Conservation (phyloP, 2,329 filamentous ascomycete genomes). For the Chaetomium sp. region DNA sequence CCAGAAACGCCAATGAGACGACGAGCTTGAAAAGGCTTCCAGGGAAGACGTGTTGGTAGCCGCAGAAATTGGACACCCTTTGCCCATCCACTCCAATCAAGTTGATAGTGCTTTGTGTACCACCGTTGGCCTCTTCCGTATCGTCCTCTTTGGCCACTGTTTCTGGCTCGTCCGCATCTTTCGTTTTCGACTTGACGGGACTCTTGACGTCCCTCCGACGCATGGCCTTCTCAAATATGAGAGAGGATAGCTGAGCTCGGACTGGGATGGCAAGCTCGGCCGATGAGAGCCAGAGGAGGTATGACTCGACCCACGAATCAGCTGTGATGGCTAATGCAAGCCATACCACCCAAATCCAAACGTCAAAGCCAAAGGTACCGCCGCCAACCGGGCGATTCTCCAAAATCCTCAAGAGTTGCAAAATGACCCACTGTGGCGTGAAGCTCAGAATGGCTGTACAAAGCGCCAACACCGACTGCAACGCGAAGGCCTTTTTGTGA, state of each 20-base stretch:
- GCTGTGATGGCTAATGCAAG: constrained; percentile 55
- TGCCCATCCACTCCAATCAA: constrained; percentile 70
- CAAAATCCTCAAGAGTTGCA: constrained; percentile 58
- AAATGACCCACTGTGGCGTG: constrained; percentile 62
- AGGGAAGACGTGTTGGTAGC: constrained; percentile 59
- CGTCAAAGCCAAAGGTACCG: constrained; percentile 39
- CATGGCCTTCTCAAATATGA: constrained; percentile 73
- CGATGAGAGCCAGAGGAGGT: constrained; percentile 62
- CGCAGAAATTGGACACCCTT: constrained; percentile 60
- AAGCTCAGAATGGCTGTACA: constrained; percentile 55
- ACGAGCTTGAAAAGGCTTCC: constrained; percentile 56
- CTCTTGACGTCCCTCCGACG: constrained; percentile 70
- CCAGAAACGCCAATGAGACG: constrained; percentile 59
- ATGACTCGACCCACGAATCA: constrained; percentile 56
- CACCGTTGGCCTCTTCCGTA: constrained; percentile 42
- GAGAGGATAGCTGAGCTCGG: constrained; percentile 60
- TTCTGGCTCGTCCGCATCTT: constrained; percentile 29
- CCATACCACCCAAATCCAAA: constrained; percentile 61
- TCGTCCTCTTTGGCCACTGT: constrained; percentile 39
- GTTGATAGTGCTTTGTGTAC: constrained; percentile 67
- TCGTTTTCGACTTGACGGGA: constrained; percentile 42
- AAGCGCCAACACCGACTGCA: constrained; percentile 55
- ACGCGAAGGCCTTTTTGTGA: constrained; percentile 48
- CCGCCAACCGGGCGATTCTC: constrained; percentile 47
- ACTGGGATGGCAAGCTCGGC: constrained; percentile 58